Evolutionary conservation across 2,329 filamentous ascomycete genomes (phyloP).

Genomic region (Pseudocercospora musae): DNA sequence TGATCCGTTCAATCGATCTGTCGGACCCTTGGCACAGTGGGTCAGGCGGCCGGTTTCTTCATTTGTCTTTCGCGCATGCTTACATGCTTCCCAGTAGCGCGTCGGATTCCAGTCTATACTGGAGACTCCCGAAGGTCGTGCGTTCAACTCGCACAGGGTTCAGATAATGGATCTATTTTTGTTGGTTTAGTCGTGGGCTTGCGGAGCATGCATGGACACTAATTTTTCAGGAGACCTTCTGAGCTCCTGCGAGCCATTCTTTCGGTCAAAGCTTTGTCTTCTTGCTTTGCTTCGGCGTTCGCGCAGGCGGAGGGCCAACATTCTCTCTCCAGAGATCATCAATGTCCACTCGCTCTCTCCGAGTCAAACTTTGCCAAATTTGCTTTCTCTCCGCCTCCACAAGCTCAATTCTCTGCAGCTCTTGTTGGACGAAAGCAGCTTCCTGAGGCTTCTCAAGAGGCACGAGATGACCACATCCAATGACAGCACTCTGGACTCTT

Average conservation of each 20-base stretch:
- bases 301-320: not conserved
- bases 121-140: not conserved
- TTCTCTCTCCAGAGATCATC: slow-evolving; percentile 16
- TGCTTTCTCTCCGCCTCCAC: slow-evolving; percentile 28
- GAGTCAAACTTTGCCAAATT: slow-evolving; percentile 29
- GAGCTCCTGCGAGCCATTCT: too few species aligned
- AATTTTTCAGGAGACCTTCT: not conserved
- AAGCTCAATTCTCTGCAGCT: slow-evolving; percentile 35
- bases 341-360: slow-evolving; percentile 29
- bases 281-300: not conserved
- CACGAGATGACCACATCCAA: slow-evolving; percentile 71
- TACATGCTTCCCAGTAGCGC: not conserved
- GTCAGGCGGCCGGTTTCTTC: not conserved
- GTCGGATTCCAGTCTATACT: not conserved
- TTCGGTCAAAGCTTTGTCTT: not conserved
- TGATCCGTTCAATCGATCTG: not conserved
- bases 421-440: slow-evolving; percentile 47
- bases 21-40: not conserved
- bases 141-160: not conserved
- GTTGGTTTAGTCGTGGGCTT: not conserved
- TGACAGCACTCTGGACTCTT: slow-evolving; percentile 60
- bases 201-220: not conserved
- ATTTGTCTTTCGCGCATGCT: not conserved
- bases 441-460: slow-evolving; percentile 72
- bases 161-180: not conserved